Evolutionary conservation across 2,329 filamentous ascomycete genomes (phyloP), one percentile per base, ranked within the genome.

Genomic region (Ceratocystis eucalypticola): DNA sequence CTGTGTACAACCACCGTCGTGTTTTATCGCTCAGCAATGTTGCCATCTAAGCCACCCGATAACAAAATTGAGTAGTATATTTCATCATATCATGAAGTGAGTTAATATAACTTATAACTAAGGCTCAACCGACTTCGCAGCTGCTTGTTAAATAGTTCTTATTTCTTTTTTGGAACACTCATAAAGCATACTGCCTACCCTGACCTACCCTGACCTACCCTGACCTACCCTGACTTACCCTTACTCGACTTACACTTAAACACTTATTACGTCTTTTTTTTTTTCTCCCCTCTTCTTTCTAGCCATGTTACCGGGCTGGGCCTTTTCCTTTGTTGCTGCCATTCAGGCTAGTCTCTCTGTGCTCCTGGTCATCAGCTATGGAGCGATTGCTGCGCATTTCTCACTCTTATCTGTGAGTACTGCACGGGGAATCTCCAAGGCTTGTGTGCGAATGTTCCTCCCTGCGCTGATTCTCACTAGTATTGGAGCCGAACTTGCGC

Each of bases 271-370:
- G 7, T 17, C 10, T 28, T 15, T n/a, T 57, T 25, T 3, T 28
- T 3, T 22, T 28, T n/a, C 50, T 17, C 25, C 22, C 53, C n/a
- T 17, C 22, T 7, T 12, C 53, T 25, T 17, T 17, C 53, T 25
- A 8, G 17, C 53, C 53, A 57, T 57, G 25, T 5, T 28, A 2
- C 30, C 53, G 3, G 53, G 53, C 25, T n/a, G 41, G 20, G 15
- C 44, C 25, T 62, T 45, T 8, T 62, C 78, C 25, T 77, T 80
- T 67, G 67, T 79, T 1, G 77, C 75, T 0, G 79, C 78, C 30
- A 72, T 80, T 33, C 78, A 80, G 71, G 79, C 79, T 30, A 76
- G 74, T 62, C 70, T 80, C 33, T 79, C 78, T 0, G 78, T 80
- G 1, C 73, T 80, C 3, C 74, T 81, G 2, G 77, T 79, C 28